These are phyloP conservation scores for Cladosporium sphaerospermum DNA, from an alignment of 2,329 filamentous ascomycete species.

Conservation along the genomic window DNA sequence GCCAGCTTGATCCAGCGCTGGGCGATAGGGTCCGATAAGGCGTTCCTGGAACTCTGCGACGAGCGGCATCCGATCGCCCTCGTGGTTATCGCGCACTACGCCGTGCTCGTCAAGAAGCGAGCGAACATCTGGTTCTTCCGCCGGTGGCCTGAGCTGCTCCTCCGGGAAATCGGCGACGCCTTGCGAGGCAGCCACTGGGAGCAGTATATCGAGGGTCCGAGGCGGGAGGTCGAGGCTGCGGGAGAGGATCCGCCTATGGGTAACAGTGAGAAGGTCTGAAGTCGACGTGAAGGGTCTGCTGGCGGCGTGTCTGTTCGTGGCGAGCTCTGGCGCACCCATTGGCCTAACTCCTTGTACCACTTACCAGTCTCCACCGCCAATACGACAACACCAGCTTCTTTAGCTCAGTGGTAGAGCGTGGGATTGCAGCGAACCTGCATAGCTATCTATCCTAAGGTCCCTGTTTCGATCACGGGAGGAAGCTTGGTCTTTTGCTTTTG, in stretches of 20 bases:
- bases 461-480: constrained; percentile 11
- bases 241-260: no score
- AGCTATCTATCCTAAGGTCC: constrained; percentile 9
- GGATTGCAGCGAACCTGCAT: constrained; percentile 6
- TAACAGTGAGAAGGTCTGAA: no score
- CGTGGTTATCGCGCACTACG: not conserved
- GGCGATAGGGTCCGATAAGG: not conserved
- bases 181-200: not conserved
- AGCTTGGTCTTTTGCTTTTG: constrained; percentile 5
- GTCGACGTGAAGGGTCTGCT: no score
- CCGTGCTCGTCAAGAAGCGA: not conserved
- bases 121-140: constrained; percentile 7
- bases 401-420: constrained; percentile 13
- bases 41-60: constrained; percentile 2
- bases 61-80: not conserved
- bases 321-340: no score
- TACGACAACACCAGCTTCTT: not conserved
- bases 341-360: no score
- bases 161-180: not conserved
- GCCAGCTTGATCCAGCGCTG: constrained; percentile 7
- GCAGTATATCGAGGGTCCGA: not conserved
- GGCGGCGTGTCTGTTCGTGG: no score
- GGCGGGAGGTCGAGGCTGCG: not conserved
- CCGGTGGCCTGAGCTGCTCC: not conserved
- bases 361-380: not conserved